These are phyloP conservation scores for Psilocybe cyanescens DNA, from an alignment of 768 basidiomycete genomes.

Conservation along the genomic window DNA sequence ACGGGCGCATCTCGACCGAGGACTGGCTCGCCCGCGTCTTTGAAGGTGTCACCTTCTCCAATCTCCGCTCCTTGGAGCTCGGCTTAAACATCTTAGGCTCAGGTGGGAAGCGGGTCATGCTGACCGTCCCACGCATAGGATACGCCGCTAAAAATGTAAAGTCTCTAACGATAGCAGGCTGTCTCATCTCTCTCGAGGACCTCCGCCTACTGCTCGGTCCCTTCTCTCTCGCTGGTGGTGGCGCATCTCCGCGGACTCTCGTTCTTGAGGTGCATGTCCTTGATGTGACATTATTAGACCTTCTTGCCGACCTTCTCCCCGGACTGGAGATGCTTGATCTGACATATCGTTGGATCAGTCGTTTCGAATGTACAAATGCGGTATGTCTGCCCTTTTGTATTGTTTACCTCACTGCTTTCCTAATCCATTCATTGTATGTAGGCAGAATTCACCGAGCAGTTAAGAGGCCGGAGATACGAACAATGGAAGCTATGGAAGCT, in stretches of 20 bases:
- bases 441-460: slow-evolving; percentile 4
- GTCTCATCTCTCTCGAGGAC: slow-evolving; percentile 19
- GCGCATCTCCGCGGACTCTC: slow-evolving; percentile 14
- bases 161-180: slow-evolving; percentile 14
- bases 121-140: slow-evolving; percentile 8
- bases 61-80: slow-evolving; percentile 18
- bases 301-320: slow-evolving; percentile 18
- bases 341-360: slow-evolving; percentile 21
- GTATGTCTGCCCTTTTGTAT: slow-evolving; percentile 8
- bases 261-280: slow-evolving; percentile 22
- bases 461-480: slow-evolving; percentile 4
- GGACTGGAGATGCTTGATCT: slow-evolving; percentile 19
- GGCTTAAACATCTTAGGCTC: slow-evolving; percentile 21
- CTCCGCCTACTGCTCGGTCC: slow-evolving; percentile 15
- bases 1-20: slow-evolving; percentile 7
- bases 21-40: slow-evolving; percentile 20
- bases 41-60: slow-evolving; percentile 8
- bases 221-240: slow-evolving; percentile 7
- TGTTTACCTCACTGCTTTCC: not conserved
- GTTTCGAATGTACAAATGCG: slow-evolving; percentile 8
- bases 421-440: not conserved
- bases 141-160: slow-evolving; percentile 6
- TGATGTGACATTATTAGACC: slow-evolving; percentile 13
- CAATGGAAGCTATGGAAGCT: slow-evolving; percentile 17
- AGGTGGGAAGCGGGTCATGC: slow-evolving; percentile 17